These are phyloP conservation scores for Fragaria iinumae DNA, from an alignment of 306 rosid species.

Conservation along the genomic window DNA sequence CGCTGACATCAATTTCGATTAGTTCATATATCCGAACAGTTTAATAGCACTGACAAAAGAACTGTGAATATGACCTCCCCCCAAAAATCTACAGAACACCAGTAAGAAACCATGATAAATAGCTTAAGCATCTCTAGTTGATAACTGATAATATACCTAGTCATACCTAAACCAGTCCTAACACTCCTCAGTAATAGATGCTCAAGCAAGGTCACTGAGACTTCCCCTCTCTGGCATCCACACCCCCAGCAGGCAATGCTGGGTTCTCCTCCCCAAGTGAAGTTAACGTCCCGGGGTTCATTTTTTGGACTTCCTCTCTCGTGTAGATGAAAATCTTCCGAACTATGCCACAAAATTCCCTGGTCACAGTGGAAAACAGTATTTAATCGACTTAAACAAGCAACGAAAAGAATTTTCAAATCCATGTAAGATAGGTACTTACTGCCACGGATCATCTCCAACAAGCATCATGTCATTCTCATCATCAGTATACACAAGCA, in stretches of 20 bases:
- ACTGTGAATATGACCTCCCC: conserved; percentile 8
- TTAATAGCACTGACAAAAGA: conserved; percentile 28
- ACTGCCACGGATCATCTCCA: conserved; percentile 99
- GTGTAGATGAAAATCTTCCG: conserved; percentile 89
- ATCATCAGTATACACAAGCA: conserved; percentile 79
- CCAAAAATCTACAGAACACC: conserved; percentile 9
- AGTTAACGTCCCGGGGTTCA: conserved; percentile 70
- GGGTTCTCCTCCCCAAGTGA: conserved; percentile 59
- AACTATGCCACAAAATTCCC: conserved; percentile 93
- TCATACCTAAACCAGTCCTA: conserved; percentile 37
- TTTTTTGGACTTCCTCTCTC: conserved; percentile 88
- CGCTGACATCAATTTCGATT: conserved; percentile 33
- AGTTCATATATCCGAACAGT: conserved; percentile 40
- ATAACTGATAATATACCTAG: conserved; percentile 30
- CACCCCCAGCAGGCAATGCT: conserved; percentile 37
- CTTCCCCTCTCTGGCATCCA: conserved; percentile 50
- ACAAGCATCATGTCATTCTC: conserved; percentile 99
- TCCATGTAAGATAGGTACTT: conserved; percentile 37
- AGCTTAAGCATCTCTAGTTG: neutral
- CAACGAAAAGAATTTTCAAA: conserved; percentile 1
- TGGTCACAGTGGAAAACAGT: conserved; percentile 14
- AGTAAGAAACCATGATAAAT: neutral
- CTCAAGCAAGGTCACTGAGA: conserved; percentile 33
- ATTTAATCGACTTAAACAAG: neutral
- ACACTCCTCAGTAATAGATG: conserved; percentile 36